Evolutionary conservation across 495 filamentous ascomycete species (phyloP), one percentile per base, ranked within the genome.

Genomic region (Durotheca rogersii): DNA sequence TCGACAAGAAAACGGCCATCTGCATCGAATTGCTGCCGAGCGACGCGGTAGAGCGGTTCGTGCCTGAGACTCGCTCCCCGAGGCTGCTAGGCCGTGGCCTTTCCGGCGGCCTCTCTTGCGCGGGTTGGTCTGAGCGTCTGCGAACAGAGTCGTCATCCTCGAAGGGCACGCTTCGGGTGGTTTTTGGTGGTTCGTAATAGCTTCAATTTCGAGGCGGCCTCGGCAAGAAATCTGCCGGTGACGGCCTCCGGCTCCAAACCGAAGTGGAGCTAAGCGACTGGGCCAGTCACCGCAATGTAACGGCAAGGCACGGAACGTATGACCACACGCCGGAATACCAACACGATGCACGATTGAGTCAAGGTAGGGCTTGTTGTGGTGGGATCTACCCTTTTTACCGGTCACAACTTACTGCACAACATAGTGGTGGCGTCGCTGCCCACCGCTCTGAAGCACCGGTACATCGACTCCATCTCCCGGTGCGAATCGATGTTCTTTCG

Each of bases 191-290:
- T 20, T 53, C 49, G 36, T 40, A 49, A 58, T 49, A 42, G 44
- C 55, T 35, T 58, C 55, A 58, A 40, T 48, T 36, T 35, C 30
- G 34, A 49, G 45, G 27, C 44, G 40, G 19, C 33, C 33, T 53
- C 29, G 41, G 43, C 31, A 41, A 34, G 44, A 49, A 53, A 53
- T 58, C 55, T 58, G 49, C 44, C 44, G 55, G 55, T 23, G 48
- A 31, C 49, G 55, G 49, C 41, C 38, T 41, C 29, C 40, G 44
- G 48, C 49, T 42, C 41, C 45, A 58, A 58, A 40, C 55, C 49
- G 44, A 53, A 16, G 55, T 58, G 55, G 55, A 58, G 55, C 44
- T 39, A 53, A 53, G 49, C 49, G 49, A 21, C 40, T 58, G 43
- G 49, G 30, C 39, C 36, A 58, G 12, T 53, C 49, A 53, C 55